Base-by-base conservation (phyloP, 1,139 yeast species). In the Nakaseomyces glabratus region DNA sequence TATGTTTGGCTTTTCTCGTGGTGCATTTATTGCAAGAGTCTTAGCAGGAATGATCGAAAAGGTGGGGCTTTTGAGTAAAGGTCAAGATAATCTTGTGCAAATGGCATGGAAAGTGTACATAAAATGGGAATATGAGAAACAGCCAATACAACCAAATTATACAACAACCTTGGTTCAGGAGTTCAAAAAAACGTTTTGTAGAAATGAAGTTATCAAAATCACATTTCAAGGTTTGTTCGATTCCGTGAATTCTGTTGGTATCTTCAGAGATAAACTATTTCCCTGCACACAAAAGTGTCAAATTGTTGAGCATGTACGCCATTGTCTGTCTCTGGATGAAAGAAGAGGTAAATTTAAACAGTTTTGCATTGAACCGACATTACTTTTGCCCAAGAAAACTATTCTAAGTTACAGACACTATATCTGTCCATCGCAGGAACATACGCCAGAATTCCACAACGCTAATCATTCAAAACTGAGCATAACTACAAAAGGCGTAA, bases 191-290 rank as follows among this genome's bases (percentile, higher is more conserved):
- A 69, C 75, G 0, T 74, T 75, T 46, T 66, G 74, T 23, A 57
- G 73, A 28, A 51, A 56, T 1, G 38, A 43, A 6, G 49, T 58
- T 1, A 68, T 73, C 2, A 48, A 48, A 6, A 63, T 77, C 31
- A 67, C 69, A 43, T 73, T 75, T 40, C 68, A 76, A 67, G 84
- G 82, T 0, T 53, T 76, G 20, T 76, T 78, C 67, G 85, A 77
- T 55, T 71, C 81, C 0, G 73, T 76, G 13, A 74, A 74, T 46
- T 74, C 82, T 0, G 75, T 76, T 13, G 84, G 84, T 0, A 45
- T 75, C 6, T 42, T 76, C 2, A 59, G 71, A 33, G 81, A 76
- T 47, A 53, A 71, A 32, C 47, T 71, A 47, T 76, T 76, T 42
- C 82, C 82, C 0, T 73, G 61, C 44, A 65, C 78, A 0, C 65